Evolutionary conservation across 2,329 filamentous ascomycete species (phyloP).

Genomic region (Macroventuria anomochaeta): DNA sequence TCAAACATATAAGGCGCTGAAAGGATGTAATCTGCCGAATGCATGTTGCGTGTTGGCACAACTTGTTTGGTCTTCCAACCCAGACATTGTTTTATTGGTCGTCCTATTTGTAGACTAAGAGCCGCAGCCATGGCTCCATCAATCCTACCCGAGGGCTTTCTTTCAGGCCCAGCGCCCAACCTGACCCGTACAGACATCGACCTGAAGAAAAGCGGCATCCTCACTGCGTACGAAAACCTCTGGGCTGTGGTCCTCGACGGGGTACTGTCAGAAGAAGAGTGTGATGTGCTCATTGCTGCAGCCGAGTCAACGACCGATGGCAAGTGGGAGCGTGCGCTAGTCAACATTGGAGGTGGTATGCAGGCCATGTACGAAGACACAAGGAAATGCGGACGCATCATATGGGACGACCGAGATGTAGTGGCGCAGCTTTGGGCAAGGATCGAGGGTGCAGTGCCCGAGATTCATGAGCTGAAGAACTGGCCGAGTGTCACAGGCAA

Average conservation of each 20-base stretch:
- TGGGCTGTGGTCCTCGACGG: conserved; percentile 71
- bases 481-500: conserved; percentile 53
- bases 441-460: conserved; percentile 54
- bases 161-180: conserved; percentile 54
- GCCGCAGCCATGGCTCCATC: conserved; percentile 37
- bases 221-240: conserved; percentile 61
- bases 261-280: conserved; percentile 69
- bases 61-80: background rate
- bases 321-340: conserved; percentile 71
- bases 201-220: conserved; percentile 51
- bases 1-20: conserved; percentile 2
- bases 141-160: conserved; percentile 57
- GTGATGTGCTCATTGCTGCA: conserved; percentile 47
- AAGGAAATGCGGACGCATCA: conserved; percentile 76
- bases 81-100: background rate
- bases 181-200: conserved; percentile 60
- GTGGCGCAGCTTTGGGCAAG: conserved; percentile 69
- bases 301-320: conserved; percentile 41
- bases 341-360: conserved; percentile 68
- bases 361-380: conserved; percentile 65
- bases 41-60: background rate
- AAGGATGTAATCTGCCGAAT: background rate
- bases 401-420: conserved; percentile 71
- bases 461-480: conserved; percentile 55
- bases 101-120: background rate